Base-by-base conservation (phyloP, 2,329 filamentous ascomycete species). In the Achaetomium macrosporum region DNA sequence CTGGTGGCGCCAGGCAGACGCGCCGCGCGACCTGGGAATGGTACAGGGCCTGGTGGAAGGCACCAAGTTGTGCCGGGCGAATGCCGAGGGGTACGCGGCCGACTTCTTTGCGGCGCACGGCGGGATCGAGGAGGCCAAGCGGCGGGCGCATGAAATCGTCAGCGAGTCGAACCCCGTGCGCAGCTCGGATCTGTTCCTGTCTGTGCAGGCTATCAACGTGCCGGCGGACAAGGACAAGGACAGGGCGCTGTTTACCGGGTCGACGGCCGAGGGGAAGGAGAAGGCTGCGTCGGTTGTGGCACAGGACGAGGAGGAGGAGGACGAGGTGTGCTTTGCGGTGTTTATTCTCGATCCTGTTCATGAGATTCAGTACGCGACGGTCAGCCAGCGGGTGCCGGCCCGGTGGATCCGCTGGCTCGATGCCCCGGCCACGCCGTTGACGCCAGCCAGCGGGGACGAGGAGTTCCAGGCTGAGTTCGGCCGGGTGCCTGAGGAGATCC, bases 381-480 rank as follows among this genome's bases (percentile, higher is more conserved):
- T 96, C 63, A 91, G 88, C 55, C 93, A 99, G 72, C 70, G 83
- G 9, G 77, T 97, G 45, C 93, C 93, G 0, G 80, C 83, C 39
- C 85, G 85, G 65, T 99, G 93, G 93, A 81, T 89, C 47, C 81
- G 85, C 56, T 99, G 93, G 93, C 79, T 99, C 7, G 92, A 99
- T 67, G 86, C 88, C 11, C 77, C 85, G 3, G 70, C 50, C 35
- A 47, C 73, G n/a, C 74, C 78, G 2, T 60, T 79, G 53, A 81
- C 79, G 3, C 78, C 80, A 5, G 72, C 71, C 30, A 75, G 73
- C 50, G 77, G 76, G 54, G 76, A 77, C 25, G 72, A 78, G 41
- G 70, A 73, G 43, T 68, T 51, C 36, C 49, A 56, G 69, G 33
- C 48, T 5, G 64, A 64, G 17, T 59, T 65, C 13, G 62, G 64